Conservation (phyloP, 2,329 filamentous ascomycete genomes). For the Pseudocercospora macadamiae region DNA sequence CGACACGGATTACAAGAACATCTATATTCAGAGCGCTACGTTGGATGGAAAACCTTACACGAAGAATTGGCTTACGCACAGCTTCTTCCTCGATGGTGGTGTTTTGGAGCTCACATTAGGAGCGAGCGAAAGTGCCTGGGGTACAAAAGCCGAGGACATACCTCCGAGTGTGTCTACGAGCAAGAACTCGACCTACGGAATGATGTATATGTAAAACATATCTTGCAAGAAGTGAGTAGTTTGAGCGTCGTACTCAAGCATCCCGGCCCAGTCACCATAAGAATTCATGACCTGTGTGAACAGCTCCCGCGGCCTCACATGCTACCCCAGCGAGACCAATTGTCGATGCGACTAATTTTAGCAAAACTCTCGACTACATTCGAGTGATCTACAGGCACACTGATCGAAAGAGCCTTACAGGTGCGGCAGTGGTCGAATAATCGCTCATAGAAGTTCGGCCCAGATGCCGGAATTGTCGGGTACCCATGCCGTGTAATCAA, state of each 20-base stretch:
- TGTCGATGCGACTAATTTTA: too few species aligned
- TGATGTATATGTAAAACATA: slow-evolving; percentile 15
- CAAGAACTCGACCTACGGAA: slow-evolving; percentile 4
- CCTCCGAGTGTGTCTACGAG: slow-evolving; percentile 43
- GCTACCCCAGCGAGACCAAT: too few species aligned
- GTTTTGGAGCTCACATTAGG: slow-evolving; percentile 48
- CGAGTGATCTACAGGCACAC: neutral
- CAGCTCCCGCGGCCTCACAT: too few species aligned
- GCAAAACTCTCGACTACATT: neutral
- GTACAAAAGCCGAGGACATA: slow-evolving; percentile 45
- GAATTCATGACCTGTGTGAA: too few species aligned
- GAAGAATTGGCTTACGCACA: slow-evolving; percentile 51
- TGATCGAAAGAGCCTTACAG: too few species aligned
- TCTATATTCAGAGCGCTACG: slow-evolving; percentile 50
- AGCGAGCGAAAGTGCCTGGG: slow-evolving; percentile 48
- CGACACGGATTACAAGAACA: slow-evolving; percentile 44
- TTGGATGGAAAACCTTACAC: slow-evolving; percentile 47
- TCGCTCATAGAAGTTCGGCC: neutral
- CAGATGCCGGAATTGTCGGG: neutral
- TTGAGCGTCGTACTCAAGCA: too few species aligned
- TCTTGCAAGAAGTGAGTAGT: too few species aligned
- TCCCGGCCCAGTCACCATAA: too few species aligned
- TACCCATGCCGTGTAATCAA: neutral
- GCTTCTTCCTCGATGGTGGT: slow-evolving; percentile 49
- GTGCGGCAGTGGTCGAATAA: too few species aligned